Conservation (phyloP, 2,329 filamentous ascomycete genomes). For the Furcasterigmium furcatum region DNA sequence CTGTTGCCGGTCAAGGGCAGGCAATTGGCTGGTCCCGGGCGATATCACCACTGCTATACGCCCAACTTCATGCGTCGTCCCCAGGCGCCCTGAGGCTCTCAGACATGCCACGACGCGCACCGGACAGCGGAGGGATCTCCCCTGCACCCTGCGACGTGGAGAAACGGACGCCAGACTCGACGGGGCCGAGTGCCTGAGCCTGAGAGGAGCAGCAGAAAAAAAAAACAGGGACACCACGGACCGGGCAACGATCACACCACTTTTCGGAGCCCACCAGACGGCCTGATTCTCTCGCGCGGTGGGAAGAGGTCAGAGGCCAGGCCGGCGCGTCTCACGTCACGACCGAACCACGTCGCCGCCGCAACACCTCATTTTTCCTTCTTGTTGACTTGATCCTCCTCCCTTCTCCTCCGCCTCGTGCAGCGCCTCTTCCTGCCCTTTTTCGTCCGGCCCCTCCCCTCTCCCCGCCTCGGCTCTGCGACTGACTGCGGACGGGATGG, state of each 20-base stretch:
- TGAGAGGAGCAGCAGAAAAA: no score
- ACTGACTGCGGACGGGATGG: slow-evolving; percentile 6
- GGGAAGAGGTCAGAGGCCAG: not conserved
- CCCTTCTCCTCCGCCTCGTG: slow-evolving; percentile 4
- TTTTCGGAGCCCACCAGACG: not conserved
- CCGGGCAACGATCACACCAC: not conserved
- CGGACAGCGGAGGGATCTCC: not conserved
- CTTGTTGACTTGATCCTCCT: slow-evolving; percentile 8
- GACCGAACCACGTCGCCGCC: slow-evolving; percentile 12
- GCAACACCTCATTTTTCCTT: slow-evolving; percentile 14
- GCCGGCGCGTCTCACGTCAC: slow-evolving; percentile 7
- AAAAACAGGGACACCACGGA: slow-evolving; percentile 1
- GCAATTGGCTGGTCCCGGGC: no score
- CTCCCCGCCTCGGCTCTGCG: slow-evolving; percentile 1
- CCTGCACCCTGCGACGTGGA: not conserved
- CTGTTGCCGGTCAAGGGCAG: no score
- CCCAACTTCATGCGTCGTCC: no score
- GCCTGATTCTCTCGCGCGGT: not conserved
- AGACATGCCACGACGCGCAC: no score
- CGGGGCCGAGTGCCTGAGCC: no score
- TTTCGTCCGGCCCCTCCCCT: slow-evolving; percentile 5
- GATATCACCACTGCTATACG: no score
- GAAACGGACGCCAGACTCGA: no score
- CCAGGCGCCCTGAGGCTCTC: no score
- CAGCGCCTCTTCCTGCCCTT: slow-evolving; percentile 5